Conservation (phyloP, 768 basidiomycete species). For the Kwoniella sp. region DNA sequence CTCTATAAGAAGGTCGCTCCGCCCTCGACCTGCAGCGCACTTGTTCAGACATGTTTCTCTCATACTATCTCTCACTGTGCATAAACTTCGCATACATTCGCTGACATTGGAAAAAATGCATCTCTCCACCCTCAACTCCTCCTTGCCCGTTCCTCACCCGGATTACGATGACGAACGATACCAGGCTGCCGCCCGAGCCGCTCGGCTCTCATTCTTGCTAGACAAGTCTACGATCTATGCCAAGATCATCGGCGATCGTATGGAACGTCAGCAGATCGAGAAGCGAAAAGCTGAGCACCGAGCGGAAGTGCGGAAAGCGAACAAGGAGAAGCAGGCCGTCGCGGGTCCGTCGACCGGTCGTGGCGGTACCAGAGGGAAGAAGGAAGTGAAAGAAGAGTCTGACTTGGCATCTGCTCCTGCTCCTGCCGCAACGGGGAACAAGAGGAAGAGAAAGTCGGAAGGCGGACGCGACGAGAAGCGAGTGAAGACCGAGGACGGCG, state of each 20-base stretch:
- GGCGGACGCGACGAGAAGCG: constrained; percentile 34
- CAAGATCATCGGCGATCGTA: constrained; percentile 68
- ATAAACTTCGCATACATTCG: background rate
- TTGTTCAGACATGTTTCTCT: background rate
- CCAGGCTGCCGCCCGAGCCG: constrained; percentile 41
- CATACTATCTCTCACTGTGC: background rate
- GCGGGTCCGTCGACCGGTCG: constrained; percentile 10
- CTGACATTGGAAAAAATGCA: constrained; percentile 6
- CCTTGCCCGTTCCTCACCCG: constrained; percentile 10
- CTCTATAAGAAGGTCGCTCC: background rate
- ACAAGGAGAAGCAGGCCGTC: constrained; percentile 48
- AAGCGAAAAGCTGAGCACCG: constrained; percentile 49
- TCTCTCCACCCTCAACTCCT: constrained; percentile 10
- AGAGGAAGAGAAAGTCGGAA: constrained; percentile 35
- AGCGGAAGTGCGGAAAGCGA: constrained; percentile 40
- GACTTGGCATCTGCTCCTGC: background rate
- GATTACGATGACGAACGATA: constrained; percentile 7
- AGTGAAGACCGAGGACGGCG: constrained; percentile 39
- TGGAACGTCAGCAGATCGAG: constrained; percentile 62
- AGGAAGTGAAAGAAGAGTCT: constrained; percentile 21
- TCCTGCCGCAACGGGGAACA: constrained; percentile 10
- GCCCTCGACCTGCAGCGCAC: too few relatives aligned
- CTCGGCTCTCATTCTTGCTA: constrained; percentile 61
- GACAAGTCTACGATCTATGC: constrained; percentile 78
- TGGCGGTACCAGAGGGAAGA: constrained; percentile 34